Evolutionary conservation across 2,329 filamentous ascomycete genomes (phyloP).

Genomic region (Xylariaceae sp.): DNA sequence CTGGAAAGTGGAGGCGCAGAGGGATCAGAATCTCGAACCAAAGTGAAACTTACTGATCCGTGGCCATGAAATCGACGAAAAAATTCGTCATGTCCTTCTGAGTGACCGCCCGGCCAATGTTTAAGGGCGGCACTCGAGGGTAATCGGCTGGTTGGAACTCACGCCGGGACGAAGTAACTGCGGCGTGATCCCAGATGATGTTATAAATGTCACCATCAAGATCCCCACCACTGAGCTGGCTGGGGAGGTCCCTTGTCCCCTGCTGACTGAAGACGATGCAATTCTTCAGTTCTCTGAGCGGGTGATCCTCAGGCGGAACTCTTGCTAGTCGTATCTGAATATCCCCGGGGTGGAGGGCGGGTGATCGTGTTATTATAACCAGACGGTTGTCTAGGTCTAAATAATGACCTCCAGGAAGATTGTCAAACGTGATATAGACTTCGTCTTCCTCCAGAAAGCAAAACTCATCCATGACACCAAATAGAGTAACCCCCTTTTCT

Average conservation of each 20-base stretch:
- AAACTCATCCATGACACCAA: conserved; percentile 84
- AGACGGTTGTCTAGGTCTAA: conserved; percentile 41
- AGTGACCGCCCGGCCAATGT: conserved; percentile 64
- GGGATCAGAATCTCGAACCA: background rate
- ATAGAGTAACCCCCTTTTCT: conserved; percentile 70
- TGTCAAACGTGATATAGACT: conserved; percentile 66
- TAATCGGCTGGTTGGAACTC: conserved; percentile 70
- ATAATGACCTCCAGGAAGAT: conserved; percentile 28
- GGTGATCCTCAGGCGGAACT: conserved; percentile 61
- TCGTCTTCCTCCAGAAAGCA: conserved; percentile 66
- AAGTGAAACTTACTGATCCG: conserved; percentile 33
- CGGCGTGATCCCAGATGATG: conserved; percentile 69
- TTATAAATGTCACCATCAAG: conserved; percentile 84
- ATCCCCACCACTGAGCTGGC: conserved; percentile 78
- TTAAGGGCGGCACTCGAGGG: conserved; percentile 54
- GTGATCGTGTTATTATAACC: conserved; percentile 74
- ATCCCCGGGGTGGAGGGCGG: conserved; percentile 81
- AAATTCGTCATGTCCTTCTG: conserved; percentile 74
- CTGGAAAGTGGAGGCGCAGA: background rate
- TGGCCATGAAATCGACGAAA: conserved; percentile 62
- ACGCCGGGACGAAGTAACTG: conserved; percentile 43
- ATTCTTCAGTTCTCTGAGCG: conserved; percentile 66
- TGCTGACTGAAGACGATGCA: conserved; percentile 77
- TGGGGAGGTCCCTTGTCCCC: conserved; percentile 74
- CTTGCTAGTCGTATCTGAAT: conserved; percentile 68